Base-by-base conservation (phyloP, 768 basidiomycete genomes). In the Russula brevipes region DNA sequence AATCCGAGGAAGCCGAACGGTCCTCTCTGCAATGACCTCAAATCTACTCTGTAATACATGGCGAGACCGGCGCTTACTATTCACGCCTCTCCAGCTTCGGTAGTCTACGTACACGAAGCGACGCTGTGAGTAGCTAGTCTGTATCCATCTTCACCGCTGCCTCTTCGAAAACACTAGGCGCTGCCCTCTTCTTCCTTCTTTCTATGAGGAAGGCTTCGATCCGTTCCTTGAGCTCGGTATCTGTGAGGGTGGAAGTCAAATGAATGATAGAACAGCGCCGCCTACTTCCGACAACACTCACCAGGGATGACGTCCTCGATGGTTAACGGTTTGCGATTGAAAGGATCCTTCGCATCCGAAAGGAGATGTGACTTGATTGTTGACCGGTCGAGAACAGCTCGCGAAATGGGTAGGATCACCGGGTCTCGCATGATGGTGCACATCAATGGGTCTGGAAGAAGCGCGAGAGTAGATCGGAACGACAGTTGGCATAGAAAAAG, bases 361-460 rank as follows among this genome's bases (percentile, higher is more conserved):
- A 99, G 78, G 41, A 98, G 77, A 73, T 97, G 94, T 1, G 94
- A 89, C 70, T 96, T 96, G 78, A 99, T 98, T 2, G 95, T 98
- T 2, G 89, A 80, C 30, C 91, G 85, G 73, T 99, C 97, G 47
- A 99, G 73, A 39, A 90, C 81, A 0, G 83, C 77, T 57, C 78
- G 80, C 2, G 95, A 98, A 0, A 89, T 86, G 0, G 97, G 97
- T 38, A 99, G 74, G 36, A 85, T 82, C 61, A 98, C 95, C 3
- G 97, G 97, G 73, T 99, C 94, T 59, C 85, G 87, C 97, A 99
- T 99, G 58, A 99, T 72, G 4, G 90, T 89, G 70, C 82, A 88
- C 85, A 95, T 92, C 66, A 97, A 79, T 1, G 91, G 93, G 73
- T 95, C 94, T 95, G 67, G 8, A 58, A 46, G 35, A 57, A 59